A percentile compares a stretch with the other conserved stretches of the same genome.
phyloP scores from a whole-genome alignment of 2,329 filamentous ascomycete species.

The Amauroascus niger region DNA sequence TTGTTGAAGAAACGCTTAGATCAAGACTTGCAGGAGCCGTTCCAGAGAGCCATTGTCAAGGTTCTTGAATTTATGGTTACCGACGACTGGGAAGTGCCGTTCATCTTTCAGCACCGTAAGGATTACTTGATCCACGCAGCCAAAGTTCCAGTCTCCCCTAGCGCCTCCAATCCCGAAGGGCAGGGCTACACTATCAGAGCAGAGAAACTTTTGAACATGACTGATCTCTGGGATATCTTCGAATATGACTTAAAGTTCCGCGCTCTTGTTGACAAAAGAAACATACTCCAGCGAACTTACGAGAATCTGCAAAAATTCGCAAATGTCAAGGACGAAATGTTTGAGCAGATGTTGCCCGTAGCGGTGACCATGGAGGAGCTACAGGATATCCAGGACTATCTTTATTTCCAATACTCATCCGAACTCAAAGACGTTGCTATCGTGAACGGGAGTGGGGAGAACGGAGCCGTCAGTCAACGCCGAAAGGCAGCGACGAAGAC shows the following conservation, averaged over 20 bases:
- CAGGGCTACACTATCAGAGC: conserved; percentile 65
- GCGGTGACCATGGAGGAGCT: conserved; percentile 88
- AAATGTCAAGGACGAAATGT: conserved; percentile 59
- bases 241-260: conserved; percentile 94
- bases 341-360: conserved; percentile 71
- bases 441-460: conserved; percentile 47
- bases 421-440: conserved; percentile 71
- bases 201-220: conserved; percentile 82
- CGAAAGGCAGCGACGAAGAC: conserved; percentile 74
- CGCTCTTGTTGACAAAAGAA: conserved; percentile 83
- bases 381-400: conserved; percentile 90
- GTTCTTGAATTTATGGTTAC: conserved; percentile 92
- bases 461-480: conserved; percentile 58
- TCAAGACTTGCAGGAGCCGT: conserved; percentile 64
- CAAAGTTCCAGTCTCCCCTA: conserved; percentile 53
- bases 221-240: conserved; percentile 88
- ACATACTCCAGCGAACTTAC: conserved; percentile 68
- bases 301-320: conserved; percentile 61
- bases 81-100: conserved; percentile 90
- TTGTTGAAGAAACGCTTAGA: conserved; percentile 75
- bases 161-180: conserved; percentile 58
- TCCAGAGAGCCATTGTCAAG: conserved; percentile 79
- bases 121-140: conserved; percentile 91
- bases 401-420: conserved; percentile 84
- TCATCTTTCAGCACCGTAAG: conserved; percentile 95